These are phyloP conservation scores for Clohesyomyces aquaticus DNA, from an alignment of 495 filamentous ascomycete genomes.

Conservation along the genomic window DNA sequence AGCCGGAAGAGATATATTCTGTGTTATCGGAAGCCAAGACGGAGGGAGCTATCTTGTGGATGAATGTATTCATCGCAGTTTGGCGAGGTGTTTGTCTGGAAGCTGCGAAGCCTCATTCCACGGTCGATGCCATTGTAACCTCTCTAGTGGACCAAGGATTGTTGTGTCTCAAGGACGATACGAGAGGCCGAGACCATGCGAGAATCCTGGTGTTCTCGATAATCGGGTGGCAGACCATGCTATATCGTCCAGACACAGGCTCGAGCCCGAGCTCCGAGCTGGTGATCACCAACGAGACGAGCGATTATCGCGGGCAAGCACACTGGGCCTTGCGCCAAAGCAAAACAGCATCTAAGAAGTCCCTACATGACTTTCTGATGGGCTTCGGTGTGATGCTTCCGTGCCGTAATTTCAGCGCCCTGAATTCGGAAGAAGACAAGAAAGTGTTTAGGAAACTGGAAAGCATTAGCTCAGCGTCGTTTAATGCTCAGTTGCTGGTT, in stretches of 20 bases:
- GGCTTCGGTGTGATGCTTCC: slow-evolving; percentile 29
- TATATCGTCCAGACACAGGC: slow-evolving; percentile 34
- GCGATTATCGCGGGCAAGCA: slow-evolving; percentile 11
- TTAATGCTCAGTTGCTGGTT: slow-evolving; percentile 25
- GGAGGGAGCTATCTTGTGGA: slow-evolving; percentile 1
- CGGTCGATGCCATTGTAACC: slow-evolving; percentile 15
- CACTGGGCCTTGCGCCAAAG: slow-evolving; percentile 8
- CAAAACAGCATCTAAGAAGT: slow-evolving; percentile 1
- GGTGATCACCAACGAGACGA: slow-evolving; percentile 30
- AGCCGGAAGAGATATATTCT: slow-evolving; percentile 27
- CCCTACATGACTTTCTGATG: slow-evolving; percentile 23
- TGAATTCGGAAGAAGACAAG: slow-evolving; percentile 5
- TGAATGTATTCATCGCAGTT: not conserved
- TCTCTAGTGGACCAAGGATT: slow-evolving; percentile 12
- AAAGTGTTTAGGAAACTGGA: not conserved
- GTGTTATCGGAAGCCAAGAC: slow-evolving; percentile 15
- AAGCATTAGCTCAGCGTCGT: slow-evolving; percentile 6
- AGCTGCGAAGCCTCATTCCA: slow-evolving; percentile 5
- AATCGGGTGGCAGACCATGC: slow-evolving; percentile 41
- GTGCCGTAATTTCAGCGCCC: slow-evolving; percentile 11
- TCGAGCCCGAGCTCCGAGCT: slow-evolving; percentile 30
- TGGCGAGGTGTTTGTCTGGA: slow-evolving; percentile 15
- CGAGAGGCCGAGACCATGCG: slow-evolving; percentile 1
- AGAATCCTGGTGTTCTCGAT: slow-evolving; percentile 35
- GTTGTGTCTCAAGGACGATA: slow-evolving; percentile 11